Evolutionary conservation across 192 early-diverging fungal species (phyloP).

Genomic region (Paraglomus brasilianum): DNA sequence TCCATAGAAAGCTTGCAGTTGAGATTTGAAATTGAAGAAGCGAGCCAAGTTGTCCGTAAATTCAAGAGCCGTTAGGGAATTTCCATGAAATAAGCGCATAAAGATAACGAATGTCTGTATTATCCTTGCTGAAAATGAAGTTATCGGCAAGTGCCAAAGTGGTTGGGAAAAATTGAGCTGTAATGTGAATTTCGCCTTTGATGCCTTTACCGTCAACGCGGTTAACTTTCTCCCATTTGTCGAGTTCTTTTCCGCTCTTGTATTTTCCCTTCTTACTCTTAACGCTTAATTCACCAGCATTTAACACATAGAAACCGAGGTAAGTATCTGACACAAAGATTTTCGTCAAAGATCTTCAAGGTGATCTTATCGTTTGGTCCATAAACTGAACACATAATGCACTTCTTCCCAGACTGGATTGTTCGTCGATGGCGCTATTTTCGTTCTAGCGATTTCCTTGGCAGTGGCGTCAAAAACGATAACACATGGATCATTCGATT

Average conservation of each 20-base stretch:
- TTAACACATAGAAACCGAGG: constrained; percentile 16
- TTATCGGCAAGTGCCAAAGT: neutral
- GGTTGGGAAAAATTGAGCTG: constrained; percentile 15
- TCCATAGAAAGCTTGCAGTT: no score
- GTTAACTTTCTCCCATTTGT: neutral
- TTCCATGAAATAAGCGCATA: constrained; percentile 10
- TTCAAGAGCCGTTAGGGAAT: neutral
- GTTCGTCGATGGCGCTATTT: neutral
- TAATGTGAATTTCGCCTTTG: constrained; percentile 1
- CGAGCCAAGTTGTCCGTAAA: constrained; percentile 13
- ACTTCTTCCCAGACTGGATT: constrained; percentile 20
- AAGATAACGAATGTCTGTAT: neutral
- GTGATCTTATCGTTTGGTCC: constrained; percentile 8
- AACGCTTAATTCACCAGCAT: no score
- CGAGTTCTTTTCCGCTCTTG: neutral
- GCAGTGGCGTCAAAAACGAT: neutral
- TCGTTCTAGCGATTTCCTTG: constrained; percentile 18
- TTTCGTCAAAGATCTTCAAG: constrained; percentile 12
- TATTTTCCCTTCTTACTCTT: no score
- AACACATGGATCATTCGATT: constrained; percentile 29
- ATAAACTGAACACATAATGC: constrained; percentile 17
- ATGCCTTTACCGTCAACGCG: neutral
- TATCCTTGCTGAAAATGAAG: neutral
- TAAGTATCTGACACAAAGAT: constrained; percentile 10
- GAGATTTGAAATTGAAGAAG: constrained; percentile 24